Percentiles rank a stretch among this genome's conserved stretches.
Conservation (phyloP, 2,329 filamentous ascomycete species). For the Colletotrichum viniferum region DNA sequence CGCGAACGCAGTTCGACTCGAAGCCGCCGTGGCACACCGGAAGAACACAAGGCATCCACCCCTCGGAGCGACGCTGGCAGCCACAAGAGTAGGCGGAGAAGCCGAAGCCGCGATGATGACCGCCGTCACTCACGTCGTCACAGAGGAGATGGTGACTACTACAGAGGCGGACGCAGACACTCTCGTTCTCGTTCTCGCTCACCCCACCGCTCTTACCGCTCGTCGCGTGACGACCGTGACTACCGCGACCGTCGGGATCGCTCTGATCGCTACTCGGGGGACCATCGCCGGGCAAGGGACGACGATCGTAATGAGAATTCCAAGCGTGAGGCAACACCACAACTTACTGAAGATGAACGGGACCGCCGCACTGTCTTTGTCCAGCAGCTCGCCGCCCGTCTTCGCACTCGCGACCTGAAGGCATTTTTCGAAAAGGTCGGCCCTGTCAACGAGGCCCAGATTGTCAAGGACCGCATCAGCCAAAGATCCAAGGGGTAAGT, state of each 20-base stretch:
- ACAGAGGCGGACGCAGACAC: slow-evolving; percentile 53
- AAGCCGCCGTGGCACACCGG: slow-evolving; percentile 52
- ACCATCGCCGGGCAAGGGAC: slow-evolving; percentile 59
- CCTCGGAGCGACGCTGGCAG: slow-evolving; percentile 79
- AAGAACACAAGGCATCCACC: slow-evolving; percentile 66
- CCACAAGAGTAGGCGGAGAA: slow-evolving; percentile 81
- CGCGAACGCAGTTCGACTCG: slow-evolving; percentile 61
- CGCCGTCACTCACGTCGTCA: slow-evolving; percentile 75
- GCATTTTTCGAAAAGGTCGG: slow-evolving; percentile 96
- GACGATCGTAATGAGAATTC: slow-evolving; percentile 44
- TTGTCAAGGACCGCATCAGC: slow-evolving; percentile 96
- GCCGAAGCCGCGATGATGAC: slow-evolving; percentile 78
- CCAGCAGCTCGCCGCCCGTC: slow-evolving; percentile 92
- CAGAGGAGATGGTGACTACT: slow-evolving; percentile 73
- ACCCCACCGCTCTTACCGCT: slow-evolving; percentile 63
- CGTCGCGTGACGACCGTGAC: slow-evolving; percentile 56
- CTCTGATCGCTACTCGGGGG: slow-evolving; percentile 35
- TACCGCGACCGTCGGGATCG: slow-evolving; percentile 61
- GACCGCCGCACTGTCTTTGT: slow-evolving; percentile 98
- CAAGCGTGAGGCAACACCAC: slow-evolving; percentile 64
- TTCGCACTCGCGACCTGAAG: slow-evolving; percentile 91
- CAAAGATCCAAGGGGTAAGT: slow-evolving; percentile 95
- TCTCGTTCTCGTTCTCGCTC: slow-evolving; percentile 75
- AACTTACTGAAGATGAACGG: slow-evolving; percentile 91
- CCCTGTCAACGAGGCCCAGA: slow-evolving; percentile 94